phyloP scores from a whole-genome alignment of 2,329 filamentous ascomycete species.

The Aspergillus sp. region DNA sequence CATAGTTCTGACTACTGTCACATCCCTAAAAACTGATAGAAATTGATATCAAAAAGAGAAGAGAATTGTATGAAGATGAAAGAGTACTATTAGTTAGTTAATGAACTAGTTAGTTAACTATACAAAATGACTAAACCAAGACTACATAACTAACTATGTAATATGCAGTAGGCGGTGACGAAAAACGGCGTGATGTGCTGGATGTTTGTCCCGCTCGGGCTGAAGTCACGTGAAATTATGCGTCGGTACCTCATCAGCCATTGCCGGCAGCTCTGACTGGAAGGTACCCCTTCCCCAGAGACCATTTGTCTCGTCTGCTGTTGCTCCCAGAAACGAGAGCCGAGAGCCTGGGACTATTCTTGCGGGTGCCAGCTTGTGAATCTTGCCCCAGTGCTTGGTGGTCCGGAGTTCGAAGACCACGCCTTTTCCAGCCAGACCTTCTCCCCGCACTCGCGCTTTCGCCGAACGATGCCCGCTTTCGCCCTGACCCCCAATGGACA shows the following conservation, averaged over 20 bases:
- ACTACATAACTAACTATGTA: too few relatives aligned
- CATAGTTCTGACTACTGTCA: too few relatives aligned
- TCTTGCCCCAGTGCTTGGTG: background rate
- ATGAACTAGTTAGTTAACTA: too few relatives aligned
- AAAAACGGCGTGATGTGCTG: background rate
- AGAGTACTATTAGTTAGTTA: too few relatives aligned
- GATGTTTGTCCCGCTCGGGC: background rate
- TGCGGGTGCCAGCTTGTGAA: background rate
- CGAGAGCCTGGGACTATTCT: background rate
- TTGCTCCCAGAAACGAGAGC: background rate
- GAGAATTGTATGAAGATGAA: too few relatives aligned
- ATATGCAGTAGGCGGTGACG: background rate
- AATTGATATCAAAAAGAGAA: too few relatives aligned
- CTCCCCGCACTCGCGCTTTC: constrained; percentile 41
- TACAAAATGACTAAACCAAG: too few relatives aligned
- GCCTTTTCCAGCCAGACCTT: constrained; percentile 22
- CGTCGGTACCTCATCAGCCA: constrained; percentile 4
- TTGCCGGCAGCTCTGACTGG: constrained; percentile 3
- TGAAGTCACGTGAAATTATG: constrained; percentile 5
- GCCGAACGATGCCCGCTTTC: constrained; percentile 38
- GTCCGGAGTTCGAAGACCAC: background rate
- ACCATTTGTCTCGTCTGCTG: constrained; percentile 1
- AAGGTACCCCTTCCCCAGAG: background rate
- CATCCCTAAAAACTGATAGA: too few relatives aligned
- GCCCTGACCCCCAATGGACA: constrained; percentile 36